phyloP scores from a whole-genome alignment of 2,329 filamentous ascomycete species.

The Colletotrichum kahawae region DNA sequence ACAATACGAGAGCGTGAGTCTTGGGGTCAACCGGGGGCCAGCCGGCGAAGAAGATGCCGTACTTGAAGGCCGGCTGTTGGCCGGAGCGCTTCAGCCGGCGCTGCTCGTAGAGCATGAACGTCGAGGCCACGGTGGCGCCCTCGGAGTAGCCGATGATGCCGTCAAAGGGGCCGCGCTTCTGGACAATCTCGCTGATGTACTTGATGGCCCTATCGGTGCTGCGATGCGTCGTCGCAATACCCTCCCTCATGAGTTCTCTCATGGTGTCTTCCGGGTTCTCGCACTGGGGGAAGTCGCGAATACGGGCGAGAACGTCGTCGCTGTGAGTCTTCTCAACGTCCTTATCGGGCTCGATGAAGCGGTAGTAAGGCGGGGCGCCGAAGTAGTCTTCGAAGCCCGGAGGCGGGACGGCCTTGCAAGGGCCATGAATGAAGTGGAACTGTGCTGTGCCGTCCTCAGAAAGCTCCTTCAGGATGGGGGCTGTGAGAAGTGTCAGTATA shows the following conservation, averaged over 20 bases:
- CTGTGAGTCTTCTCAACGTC: slow-evolving; percentile 45
- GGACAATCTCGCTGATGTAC: slow-evolving; percentile 49
- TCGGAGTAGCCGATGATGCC: slow-evolving; percentile 67
- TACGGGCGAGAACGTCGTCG: slow-evolving; percentile 53
- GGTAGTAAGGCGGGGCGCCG: slow-evolving; percentile 58
- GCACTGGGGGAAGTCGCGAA: slow-evolving; percentile 59
- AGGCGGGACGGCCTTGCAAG: slow-evolving; percentile 53
- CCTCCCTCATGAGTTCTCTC: slow-evolving; percentile 50
- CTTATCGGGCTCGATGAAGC: slow-evolving; percentile 58
- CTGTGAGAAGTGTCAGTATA: slow-evolving; percentile 35
- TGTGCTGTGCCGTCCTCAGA: slow-evolving; percentile 48
- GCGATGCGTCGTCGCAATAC: slow-evolving; percentile 39
- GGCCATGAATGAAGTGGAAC: slow-evolving; percentile 59
- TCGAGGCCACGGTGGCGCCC: slow-evolving; percentile 61
- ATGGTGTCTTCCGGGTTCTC: slow-evolving; percentile 61
- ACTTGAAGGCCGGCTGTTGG: slow-evolving; percentile 44
- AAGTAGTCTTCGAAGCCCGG: slow-evolving; percentile 63
- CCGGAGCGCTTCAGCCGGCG: slow-evolving; percentile 30
- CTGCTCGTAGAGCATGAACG: slow-evolving; percentile 56
- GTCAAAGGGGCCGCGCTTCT: slow-evolving; percentile 50
- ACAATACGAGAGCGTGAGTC: slow-evolving; percentile 48
- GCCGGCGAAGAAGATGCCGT: slow-evolving; percentile 56
- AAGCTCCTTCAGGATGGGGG: slow-evolving; percentile 54
- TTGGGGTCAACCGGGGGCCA: slow-evolving; percentile 56
- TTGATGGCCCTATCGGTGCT: slow-evolving; percentile 47